phyloP scores from a whole-genome alignment of 768 basidiomycete species.

The Collybia sordida region DNA sequence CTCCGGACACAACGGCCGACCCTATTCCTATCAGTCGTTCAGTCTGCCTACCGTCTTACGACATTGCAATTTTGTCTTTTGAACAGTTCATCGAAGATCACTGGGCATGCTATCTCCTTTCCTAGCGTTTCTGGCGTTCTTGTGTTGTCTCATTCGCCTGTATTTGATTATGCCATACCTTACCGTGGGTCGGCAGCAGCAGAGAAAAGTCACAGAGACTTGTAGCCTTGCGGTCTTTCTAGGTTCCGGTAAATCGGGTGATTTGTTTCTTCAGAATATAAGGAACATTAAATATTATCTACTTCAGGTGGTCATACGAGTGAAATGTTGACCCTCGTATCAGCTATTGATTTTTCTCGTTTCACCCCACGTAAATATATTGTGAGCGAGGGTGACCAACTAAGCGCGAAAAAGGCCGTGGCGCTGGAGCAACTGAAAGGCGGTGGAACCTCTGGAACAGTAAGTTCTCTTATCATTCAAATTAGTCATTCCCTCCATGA shows the following conservation, averaged over 20 bases:
- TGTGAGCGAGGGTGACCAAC: conserved; percentile 73
- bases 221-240: conserved; percentile 79
- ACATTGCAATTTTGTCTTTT: too few species aligned
- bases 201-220: conserved; percentile 13
- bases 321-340: conserved; percentile 76
- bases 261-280: conserved; percentile 11
- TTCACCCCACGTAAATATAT: conserved; percentile 83
- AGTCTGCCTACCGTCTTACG: neutral
- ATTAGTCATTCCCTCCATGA: neutral
- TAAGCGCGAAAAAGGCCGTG: conserved; percentile 73
- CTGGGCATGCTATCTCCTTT: conserved; percentile 12
- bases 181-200: neutral
- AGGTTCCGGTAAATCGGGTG: conserved; percentile 69
- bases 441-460: neutral
- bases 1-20: too few species aligned
- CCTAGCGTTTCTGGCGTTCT: neutral
- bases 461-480: too few species aligned
- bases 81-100: too few species aligned
- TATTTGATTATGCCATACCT: conserved; percentile 26
- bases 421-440: conserved; percentile 55
- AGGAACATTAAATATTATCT: conserved; percentile 2
- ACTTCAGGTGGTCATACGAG: conserved; percentile 87
- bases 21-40: too few species aligned
- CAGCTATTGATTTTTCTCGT: conserved; percentile 68
- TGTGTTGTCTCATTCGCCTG: conserved; percentile 23